A percentile compares a stretch with the other conserved stretches of the same genome.
These are phyloP conservation scores for Cadophora sp. DNA, from an alignment of 2,329 filamentous ascomycete species.

Conservation along the genomic window DNA sequence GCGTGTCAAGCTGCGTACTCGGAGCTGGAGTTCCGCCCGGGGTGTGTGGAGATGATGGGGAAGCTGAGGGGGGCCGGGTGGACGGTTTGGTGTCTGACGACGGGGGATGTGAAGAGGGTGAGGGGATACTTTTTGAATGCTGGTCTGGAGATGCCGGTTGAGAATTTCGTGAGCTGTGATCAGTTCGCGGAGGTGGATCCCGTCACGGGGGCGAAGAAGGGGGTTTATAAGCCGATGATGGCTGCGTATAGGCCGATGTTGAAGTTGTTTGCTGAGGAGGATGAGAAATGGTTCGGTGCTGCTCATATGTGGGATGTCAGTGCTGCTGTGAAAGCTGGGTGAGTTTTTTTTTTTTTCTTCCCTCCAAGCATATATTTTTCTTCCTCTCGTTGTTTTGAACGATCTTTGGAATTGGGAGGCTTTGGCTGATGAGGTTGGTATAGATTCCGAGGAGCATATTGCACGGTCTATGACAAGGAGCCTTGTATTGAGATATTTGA, in stretches of 20 bases:
- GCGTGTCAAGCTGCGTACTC: conserved; percentile 50
- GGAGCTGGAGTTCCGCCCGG: conserved; percentile 48
- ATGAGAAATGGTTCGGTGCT: conserved; percentile 61
- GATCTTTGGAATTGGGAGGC: neutral
- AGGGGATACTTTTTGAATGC: conserved; percentile 58
- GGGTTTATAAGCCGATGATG: conserved; percentile 58
- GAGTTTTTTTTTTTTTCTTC: neutral
- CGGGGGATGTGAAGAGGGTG: conserved; percentile 57
- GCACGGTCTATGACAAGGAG: conserved; percentile 59
- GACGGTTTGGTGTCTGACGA: conserved; percentile 61
- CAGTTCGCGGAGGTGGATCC: conserved; percentile 11
- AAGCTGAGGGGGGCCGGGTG: conserved; percentile 54
- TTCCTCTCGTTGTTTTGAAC: neutral
- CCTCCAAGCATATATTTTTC: too few species aligned
- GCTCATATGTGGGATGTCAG: conserved; percentile 67
- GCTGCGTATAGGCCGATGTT: conserved; percentile 54
- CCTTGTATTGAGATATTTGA: conserved; percentile 55
- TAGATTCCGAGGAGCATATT: conserved; percentile 59
- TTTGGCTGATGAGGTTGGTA: neutral
- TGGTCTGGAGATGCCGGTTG: conserved; percentile 56
- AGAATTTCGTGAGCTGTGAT: conserved; percentile 61
- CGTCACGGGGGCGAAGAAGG: conserved; percentile 48
- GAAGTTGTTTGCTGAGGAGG: conserved; percentile 48
- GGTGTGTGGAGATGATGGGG: conserved; percentile 51
- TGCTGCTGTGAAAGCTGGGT: conserved; percentile 55